Percentiles rank a stretch among this genome's conserved stretches.
Conservation (phyloP, 768 basidiomycete genomes). For the Serpula lacrymans region DNA sequence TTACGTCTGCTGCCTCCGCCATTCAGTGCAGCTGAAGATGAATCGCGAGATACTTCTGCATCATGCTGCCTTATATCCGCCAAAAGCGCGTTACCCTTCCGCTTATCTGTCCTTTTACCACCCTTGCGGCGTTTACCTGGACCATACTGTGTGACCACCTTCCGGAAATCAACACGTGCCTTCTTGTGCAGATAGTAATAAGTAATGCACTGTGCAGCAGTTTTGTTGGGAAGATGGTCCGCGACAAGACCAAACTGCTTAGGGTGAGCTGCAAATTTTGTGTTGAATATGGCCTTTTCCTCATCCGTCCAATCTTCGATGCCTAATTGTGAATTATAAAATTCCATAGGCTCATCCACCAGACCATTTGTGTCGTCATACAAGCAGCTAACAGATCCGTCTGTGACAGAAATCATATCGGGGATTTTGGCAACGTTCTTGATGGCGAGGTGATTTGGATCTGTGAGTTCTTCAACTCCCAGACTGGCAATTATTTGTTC, state of each 20-base stretch:
- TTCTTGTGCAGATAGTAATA: conserved; percentile 97
- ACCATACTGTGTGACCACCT: conserved; percentile 63
- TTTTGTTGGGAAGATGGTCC: conserved; percentile 75
- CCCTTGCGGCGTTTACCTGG: conserved; percentile 62
- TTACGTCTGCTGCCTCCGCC: conserved; percentile 37
- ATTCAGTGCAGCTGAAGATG: conserved; percentile 16
- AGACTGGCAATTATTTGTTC: conserved; percentile 95
- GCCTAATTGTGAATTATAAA: conserved; percentile 71
- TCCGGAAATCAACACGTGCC: conserved; percentile 78
- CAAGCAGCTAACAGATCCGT: conserved; percentile 54
- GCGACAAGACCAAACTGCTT: conserved; percentile 98
- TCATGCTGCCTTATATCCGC: conserved; percentile 81
- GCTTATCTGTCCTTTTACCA: conserved; percentile 56
- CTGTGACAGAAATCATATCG: conserved; percentile 79
- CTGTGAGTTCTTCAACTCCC: conserved; percentile 89
- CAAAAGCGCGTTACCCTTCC: conserved; percentile 78
- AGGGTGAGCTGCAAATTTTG: conserved; percentile 79
- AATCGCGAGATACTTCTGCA: conserved; percentile 35
- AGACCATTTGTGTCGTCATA: conserved; percentile 87
- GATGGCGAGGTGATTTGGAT: conserved; percentile 83
- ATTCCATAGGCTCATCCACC: conserved; percentile 71
- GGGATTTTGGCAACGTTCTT: conserved; percentile 85
- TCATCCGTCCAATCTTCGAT: conserved; percentile 85
- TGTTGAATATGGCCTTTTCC: conserved; percentile 75
- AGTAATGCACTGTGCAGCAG: conserved; percentile 82